Evolutionary conservation across 257 asterid species (phyloP).

Genomic region (Verbena officinalis): DNA sequence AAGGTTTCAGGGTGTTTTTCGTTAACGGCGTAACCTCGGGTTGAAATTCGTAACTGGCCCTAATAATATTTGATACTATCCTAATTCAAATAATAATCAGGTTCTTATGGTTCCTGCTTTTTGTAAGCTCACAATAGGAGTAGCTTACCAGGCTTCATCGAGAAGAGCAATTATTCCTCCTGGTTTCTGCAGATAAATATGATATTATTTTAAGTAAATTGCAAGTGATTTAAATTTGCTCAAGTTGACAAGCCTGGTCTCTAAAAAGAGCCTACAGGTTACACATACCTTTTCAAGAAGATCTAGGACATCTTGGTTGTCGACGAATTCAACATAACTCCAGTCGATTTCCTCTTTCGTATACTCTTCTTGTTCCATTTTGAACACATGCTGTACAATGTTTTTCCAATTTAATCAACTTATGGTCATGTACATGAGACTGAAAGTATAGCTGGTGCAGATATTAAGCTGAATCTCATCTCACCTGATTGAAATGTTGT

Average conservation of each 20-base stretch:
- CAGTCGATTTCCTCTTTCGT: conserved; percentile 91
- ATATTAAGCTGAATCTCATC: conserved; percentile 20
- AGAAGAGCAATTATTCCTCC: conserved; percentile 98
- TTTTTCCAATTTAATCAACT: conserved; percentile 25
- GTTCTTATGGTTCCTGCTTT: conserved; percentile 12
- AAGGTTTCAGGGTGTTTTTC: no score
- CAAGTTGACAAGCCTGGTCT: conserved; percentile 1
- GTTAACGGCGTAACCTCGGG: no score
- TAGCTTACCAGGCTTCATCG: conserved; percentile 93
- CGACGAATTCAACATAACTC: conserved; percentile 96
- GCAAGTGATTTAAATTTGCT: conserved; percentile 21
- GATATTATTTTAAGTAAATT: conserved; percentile 18
- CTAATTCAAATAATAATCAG: conserved; percentile 19
- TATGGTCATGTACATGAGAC: neutral
- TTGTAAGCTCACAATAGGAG: conserved; percentile 16
- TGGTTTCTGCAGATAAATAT: conserved; percentile 72
- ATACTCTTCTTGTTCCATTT: conserved; percentile 98
- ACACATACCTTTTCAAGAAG: conserved; percentile 82
- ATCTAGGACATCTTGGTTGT: conserved; percentile 95
- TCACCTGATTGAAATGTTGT: conserved; percentile 97
- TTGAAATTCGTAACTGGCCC: no score
- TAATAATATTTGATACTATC: neutral
- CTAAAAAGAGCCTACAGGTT: conserved; percentile 23
- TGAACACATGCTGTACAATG: conserved; percentile 82
- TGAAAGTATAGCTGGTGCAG: conserved; percentile 23